phyloP scores from a whole-genome alignment of 345 rosid species.

The Linum usitatissimum region DNA sequence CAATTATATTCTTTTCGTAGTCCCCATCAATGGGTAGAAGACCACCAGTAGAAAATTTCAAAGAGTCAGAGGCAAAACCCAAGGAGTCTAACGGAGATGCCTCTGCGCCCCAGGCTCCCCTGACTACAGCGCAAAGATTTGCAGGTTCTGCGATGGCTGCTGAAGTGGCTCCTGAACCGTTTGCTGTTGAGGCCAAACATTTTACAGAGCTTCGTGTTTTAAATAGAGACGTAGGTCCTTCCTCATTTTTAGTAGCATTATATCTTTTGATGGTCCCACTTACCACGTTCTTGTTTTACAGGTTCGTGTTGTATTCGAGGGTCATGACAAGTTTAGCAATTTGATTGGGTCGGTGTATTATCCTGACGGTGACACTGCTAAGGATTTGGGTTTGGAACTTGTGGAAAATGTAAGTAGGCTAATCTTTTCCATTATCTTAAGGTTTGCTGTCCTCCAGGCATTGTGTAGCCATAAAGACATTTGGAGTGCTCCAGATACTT shows the following conservation, averaged over 20 bases:
- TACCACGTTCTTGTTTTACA: conserved; percentile 18
- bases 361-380: conserved; percentile 74
- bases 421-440: not conserved
- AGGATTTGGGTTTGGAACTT: conserved; percentile 87
- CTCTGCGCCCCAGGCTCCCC: conserved; percentile 54
- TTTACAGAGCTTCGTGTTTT: conserved; percentile 84
- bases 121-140: conserved; percentile 91
- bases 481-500: not conserved
- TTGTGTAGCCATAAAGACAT: not conserved
- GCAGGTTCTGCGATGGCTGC: conserved; percentile 44
- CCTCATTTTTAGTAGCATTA: not conserved
- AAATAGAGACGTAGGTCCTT: conserved; percentile 62
- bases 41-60: conserved; percentile 36
- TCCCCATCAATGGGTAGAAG: conserved; percentile 86
- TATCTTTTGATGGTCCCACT: not conserved
- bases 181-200: conserved; percentile 74
- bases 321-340: conserved; percentile 86
- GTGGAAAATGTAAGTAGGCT: conserved; percentile 54
- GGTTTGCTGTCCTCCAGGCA: not conserved
- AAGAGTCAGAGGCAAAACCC: conserved; percentile 33
- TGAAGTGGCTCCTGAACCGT: conserved; percentile 81
- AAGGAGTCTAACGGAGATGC: conserved; percentile 58
- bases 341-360: conserved; percentile 90
- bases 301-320: conserved; percentile 98
- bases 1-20: conserved; percentile 22